Evolutionary conservation across 495 filamentous ascomycete species (phyloP), one percentile per base, ranked within the genome.

Genomic region (Trichoderma virens): DNA sequence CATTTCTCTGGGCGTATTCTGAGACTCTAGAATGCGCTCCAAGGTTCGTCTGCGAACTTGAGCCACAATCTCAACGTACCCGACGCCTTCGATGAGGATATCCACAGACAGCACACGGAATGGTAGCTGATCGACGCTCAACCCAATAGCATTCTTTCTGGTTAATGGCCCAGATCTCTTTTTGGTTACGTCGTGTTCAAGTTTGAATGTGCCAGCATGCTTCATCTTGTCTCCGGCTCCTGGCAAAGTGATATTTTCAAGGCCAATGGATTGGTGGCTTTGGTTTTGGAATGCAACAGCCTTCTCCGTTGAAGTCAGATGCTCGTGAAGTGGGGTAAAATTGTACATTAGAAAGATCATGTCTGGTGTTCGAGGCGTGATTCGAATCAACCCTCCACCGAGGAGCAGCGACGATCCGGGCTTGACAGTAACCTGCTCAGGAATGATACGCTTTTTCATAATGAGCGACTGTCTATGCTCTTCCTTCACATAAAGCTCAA

Each of bases 61-160:
- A 16, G 87, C 86, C 6, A 84, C 87, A 23, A 99, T 73, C 72
- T 99, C 94, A 8, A 99, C 82, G 93, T 95, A 99, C 2, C 94
- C 94, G 45, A 87, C 86, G 23, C 93, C 90, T 68, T 97, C 92
- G 39, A 99, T 86, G 8, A 99, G 76, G 41, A 99, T 85, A 72
- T 99, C 94, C 0, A 88, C 82, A 6, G 86, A 82, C 62, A 93
- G 78, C 3, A 97, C 85, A 11, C 80, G 81, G 72, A 93, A 99
- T 2, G 92, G 93, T 41, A 98, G 75, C 27, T 67, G 66, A 0
- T 86, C 79, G 8, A 83, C 75, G 27, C 79, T 82, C 31, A 90
- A 71, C 30, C 79, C 80, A 35, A 78, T 78, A 2, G 80, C 86
- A 35, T 74, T 71, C 59, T 72, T 76, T 14, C 72, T 67, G 5